A percentile compares a stretch with the other conserved stretches of the same genome.
Evolutionary conservation across 2,329 filamentous ascomycete species (phyloP).

Genomic region (Microcyclospora pomicola): DNA sequence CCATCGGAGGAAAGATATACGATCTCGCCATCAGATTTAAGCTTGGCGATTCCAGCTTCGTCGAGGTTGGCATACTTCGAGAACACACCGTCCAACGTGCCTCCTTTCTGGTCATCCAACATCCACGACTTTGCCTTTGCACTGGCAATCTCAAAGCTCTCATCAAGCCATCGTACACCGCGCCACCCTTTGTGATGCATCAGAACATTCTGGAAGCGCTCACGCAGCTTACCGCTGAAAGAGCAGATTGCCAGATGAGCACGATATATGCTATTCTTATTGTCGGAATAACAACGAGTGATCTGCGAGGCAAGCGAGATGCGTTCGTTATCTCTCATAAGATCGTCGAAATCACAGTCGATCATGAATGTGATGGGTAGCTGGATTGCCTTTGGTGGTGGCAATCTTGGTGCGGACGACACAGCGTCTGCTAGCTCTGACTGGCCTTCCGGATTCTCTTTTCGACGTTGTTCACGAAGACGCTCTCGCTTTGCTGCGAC

Average conservation of each 20-base stretch:
- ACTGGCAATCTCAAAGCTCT: slow-evolving; percentile 59
- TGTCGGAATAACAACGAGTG: slow-evolving; percentile 80
- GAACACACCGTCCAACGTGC: slow-evolving; percentile 16
- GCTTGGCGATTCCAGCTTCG: slow-evolving; percentile 7
- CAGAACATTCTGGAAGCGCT: slow-evolving; percentile 67
- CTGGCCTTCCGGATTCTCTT: slow-evolving; percentile 3
- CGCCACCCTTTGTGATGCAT: slow-evolving; percentile 66
- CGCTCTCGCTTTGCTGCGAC: slow-evolving; percentile 38
- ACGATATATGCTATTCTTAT: slow-evolving; percentile 52
- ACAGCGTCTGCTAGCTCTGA: slow-evolving; percentile 8
- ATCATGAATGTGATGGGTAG: slow-evolving; percentile 71
- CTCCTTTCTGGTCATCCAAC: slow-evolving; percentile 34
- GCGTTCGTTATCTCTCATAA: slow-evolving; percentile 78
- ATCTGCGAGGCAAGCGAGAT: slow-evolving; percentile 74
- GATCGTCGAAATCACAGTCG: slow-evolving; percentile 81
- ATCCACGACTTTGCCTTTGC: slow-evolving; percentile 54
- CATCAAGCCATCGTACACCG: slow-evolving; percentile 56
- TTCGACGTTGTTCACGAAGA: slow-evolving; percentile 24
- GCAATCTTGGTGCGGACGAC: slow-evolving; percentile 5
- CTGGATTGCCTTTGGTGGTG: slow-evolving; percentile 29
- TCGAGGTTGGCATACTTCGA: slow-evolving; percentile 11
- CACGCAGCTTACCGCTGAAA: slow-evolving; percentile 59
- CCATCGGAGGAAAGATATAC: slow-evolving; percentile 90
- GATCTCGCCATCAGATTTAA: slow-evolving; percentile 38
- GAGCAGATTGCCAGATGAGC: slow-evolving; percentile 64